Conservation (phyloP, 148 eudicot genomes). For the Nyssa sinensis region DNA sequence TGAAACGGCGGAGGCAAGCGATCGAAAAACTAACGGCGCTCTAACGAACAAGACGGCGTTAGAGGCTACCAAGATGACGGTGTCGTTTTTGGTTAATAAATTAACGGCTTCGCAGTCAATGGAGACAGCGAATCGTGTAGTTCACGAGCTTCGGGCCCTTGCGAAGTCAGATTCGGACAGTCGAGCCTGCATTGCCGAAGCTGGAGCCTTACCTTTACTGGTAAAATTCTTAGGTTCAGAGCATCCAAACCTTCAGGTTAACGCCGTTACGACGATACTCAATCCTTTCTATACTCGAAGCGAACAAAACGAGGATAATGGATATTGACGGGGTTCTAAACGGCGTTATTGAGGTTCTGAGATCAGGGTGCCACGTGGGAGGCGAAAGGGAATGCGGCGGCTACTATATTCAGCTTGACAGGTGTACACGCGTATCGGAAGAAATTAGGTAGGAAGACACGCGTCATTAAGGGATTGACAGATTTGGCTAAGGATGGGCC, state of each 20-base stretch:
- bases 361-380: conserved; percentile 86
- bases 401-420: conserved; percentile 70
- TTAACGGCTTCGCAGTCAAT: conserved; percentile 24
- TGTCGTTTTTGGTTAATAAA: conserved; percentile 56
- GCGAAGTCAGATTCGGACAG: conserved; percentile 82
- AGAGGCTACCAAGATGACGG: conserved; percentile 89
- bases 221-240: conserved; percentile 51
- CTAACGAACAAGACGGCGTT: conserved; percentile 55
- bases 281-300: conserved; percentile 79
- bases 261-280: conserved; percentile 76
- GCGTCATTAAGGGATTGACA: conserved; percentile 68
- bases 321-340: conserved; percentile 69
- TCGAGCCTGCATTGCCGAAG: conserved; percentile 71
- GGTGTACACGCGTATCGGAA: conserved; percentile 54
- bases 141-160: conserved; percentile 76
- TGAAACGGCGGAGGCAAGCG: conserved; percentile 37
- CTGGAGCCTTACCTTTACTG: conserved; percentile 61
- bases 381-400: conserved; percentile 94
- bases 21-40: conserved; percentile 28
- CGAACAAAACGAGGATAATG: conserved; percentile 69
- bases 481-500: conserved; percentile 71
- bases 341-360: conserved; percentile 70
- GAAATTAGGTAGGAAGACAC: conserved; percentile 62
- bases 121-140: conserved; percentile 47
- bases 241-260: conserved; percentile 60